Conservation (phyloP, 768 basidiomycete genomes). For the Hortiboletus campestris region DNA sequence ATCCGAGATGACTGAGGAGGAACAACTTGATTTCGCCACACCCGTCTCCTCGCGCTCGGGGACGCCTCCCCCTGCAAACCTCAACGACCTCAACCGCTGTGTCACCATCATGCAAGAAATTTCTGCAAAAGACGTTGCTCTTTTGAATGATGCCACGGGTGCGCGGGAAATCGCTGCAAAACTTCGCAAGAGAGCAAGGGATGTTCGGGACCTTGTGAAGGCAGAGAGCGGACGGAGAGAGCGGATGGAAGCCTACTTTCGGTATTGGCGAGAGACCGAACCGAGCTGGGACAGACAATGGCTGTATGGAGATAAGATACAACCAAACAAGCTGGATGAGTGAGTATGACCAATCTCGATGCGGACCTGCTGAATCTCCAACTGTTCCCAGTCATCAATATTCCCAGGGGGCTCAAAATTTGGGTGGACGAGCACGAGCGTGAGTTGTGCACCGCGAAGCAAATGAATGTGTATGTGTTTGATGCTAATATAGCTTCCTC, state of each 20-base stretch:
- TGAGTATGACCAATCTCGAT: not conserved
- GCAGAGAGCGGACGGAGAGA: slow-evolving; percentile 25
- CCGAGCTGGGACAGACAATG: slow-evolving; percentile 25
- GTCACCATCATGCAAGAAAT: slow-evolving; percentile 29
- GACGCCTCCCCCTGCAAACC: slow-evolving; percentile 18
- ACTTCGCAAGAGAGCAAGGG: slow-evolving; percentile 19
- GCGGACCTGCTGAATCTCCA: slow-evolving; percentile 14
- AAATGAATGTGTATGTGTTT: not conserved
- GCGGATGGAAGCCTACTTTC: slow-evolving; percentile 28
- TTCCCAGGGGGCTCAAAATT: not conserved
- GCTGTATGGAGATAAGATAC: slow-evolving; percentile 19
- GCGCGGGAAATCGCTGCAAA: slow-evolving; percentile 18
- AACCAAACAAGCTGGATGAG: not conserved
- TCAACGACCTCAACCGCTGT: slow-evolving; percentile 19
- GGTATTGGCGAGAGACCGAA: slow-evolving; percentile 27
- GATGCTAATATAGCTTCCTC: not conserved
- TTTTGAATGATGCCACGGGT: slow-evolving; percentile 8
- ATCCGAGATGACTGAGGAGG: slow-evolving; percentile 24
- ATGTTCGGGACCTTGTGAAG: slow-evolving; percentile 22
- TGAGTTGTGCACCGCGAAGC: not conserved
- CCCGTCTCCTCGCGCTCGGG: slow-evolving; percentile 24
- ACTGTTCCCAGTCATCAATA: not conserved
- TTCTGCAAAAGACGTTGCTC: slow-evolving; percentile 13
- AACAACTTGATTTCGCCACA: slow-evolving; percentile 18
- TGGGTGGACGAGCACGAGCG: not conserved